Percentiles rank a stretch among this genome's conserved stretches.
phyloP scores from a whole-genome alignment of 768 basidiomycete species.

The Lentinus tigrinus region DNA sequence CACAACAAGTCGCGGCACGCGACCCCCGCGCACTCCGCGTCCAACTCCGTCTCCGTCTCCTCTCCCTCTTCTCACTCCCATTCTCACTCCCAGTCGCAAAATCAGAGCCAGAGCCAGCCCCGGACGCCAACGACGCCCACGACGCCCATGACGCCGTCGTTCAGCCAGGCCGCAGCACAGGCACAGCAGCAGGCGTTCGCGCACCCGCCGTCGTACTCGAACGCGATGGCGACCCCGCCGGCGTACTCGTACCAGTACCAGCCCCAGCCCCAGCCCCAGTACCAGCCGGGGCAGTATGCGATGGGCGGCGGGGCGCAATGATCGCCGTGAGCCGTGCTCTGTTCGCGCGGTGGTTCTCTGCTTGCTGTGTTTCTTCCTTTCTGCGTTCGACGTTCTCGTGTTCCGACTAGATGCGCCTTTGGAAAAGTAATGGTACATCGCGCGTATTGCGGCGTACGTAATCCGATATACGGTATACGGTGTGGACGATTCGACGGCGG shows the following conservation, averaged over 20 bases:
- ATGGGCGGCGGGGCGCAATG: constrained; percentile 7
- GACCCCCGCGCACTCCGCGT: constrained; percentile 20
- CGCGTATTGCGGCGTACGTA: constrained; percentile 14
- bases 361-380: neutral
- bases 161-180: neutral
- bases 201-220: constrained; percentile 13
- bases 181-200: constrained; percentile 9
- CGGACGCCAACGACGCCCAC: constrained; percentile 11
- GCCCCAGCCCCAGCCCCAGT: neutral
- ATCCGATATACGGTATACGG: too few species aligned
- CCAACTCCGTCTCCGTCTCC: constrained; percentile 8
- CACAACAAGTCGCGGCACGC: constrained; percentile 27
- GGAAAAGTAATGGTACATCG: constrained; percentile 11
- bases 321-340: neutral
- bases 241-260: constrained; percentile 13
- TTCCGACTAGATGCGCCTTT: neutral
- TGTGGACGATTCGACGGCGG: too few species aligned
- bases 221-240: constrained; percentile 10
- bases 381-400: neutral
- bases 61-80: neutral
- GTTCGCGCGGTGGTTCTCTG: too few species aligned
- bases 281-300: neutral
- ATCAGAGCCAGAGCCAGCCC: neutral
- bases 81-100: neutral
- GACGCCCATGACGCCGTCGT: constrained; percentile 2